Evolutionary conservation across 2,329 filamentous ascomycete genomes (phyloP), one percentile per base, ranked within the genome.

Genomic region (Teratosphaeria zuluensis): DNA sequence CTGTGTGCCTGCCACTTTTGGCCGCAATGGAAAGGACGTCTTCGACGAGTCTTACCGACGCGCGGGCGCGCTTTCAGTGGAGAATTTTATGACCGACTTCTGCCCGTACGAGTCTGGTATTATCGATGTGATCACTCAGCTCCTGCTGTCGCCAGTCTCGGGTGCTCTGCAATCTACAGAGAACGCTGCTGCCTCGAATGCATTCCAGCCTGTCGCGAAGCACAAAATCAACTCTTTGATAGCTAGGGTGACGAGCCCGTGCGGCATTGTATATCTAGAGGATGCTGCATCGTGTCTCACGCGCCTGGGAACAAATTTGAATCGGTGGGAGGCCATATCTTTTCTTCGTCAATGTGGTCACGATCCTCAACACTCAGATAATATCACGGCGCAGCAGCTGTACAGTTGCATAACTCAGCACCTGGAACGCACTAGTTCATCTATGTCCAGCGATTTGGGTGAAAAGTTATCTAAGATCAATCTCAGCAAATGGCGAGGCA

Each of bases 31-130:
- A 1, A 35, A 80, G 59, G 74, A 82, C 58, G 73, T 84, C 0
- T 66, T 77, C 1, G 81, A 85, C 59, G 76, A 80, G 57, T 67
- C 68, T 0, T 83, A 84, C 59, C 76, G 82, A 19, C 80, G 78
- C 59, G 82, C 81, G 0, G 67, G 69, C 0, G 80, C 82, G 65
- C 64, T 85, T n/a, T 77, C 82, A n/a, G 59, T 66, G 0, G 55
- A 69, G 0, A 62, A 68, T 0, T 85, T 85, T 56, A 24, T 35
- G 24, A 64, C 65, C 1, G 76, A 70, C 57, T 83, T 85, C 62
- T 75, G 76, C 55, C 81, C 81, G 0, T 79, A 81, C 3, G 71
- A 77, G 11, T 64, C 73, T 6, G 80, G 81, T 0, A 81, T 86
- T n/a, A 63, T 84, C 2, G 77, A 82, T 56, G 69, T 72, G 0